phyloP scores from a whole-genome alignment of 768 basidiomycete genomes.

The Tubosaeta sp. region DNA sequence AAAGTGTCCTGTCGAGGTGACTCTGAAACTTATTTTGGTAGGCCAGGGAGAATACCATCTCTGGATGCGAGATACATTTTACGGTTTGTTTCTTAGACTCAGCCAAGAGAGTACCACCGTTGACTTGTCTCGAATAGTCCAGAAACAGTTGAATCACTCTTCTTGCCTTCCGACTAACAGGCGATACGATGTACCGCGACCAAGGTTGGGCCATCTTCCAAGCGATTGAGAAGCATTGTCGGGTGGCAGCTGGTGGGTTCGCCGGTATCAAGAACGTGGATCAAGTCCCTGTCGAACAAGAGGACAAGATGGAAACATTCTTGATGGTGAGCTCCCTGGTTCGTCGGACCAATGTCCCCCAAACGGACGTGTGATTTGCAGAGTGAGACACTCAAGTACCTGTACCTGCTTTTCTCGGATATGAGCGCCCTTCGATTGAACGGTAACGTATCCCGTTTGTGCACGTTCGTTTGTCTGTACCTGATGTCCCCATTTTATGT shows the following conservation, averaged over 20 bases:
- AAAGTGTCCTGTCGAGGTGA: neutral
- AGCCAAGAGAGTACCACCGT: neutral
- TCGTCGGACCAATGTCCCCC: neutral
- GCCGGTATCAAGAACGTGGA: conserved; percentile 85
- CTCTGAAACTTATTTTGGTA: conserved; percentile 10
- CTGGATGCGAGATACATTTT: conserved; percentile 94
- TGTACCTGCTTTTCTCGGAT: conserved; percentile 84
- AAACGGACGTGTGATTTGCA: conserved; percentile 27
- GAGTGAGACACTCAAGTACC: conserved; percentile 90
- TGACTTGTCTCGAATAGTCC: conserved; percentile 46
- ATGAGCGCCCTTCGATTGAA: conserved; percentile 65
- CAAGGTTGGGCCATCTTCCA: conserved; percentile 89
- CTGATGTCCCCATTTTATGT: conserved; percentile 6
- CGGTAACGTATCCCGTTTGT: conserved; percentile 43
- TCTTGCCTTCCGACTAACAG: conserved; percentile 89
- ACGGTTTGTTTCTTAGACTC: conserved; percentile 40
- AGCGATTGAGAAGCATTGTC: conserved; percentile 81
- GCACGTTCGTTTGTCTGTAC: neutral
- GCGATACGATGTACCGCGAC: conserved; percentile 73
- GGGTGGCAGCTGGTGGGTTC: conserved; percentile 75
- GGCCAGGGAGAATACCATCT: conserved; percentile 29
- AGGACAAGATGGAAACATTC: conserved; percentile 97
- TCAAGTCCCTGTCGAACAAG: conserved; percentile 56
- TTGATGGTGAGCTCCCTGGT: conserved; percentile 56
- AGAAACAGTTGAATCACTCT: conserved; percentile 92